phyloP scores from a whole-genome alignment of 2,329 filamentous ascomycete species.

The Periconia sp. region DNA sequence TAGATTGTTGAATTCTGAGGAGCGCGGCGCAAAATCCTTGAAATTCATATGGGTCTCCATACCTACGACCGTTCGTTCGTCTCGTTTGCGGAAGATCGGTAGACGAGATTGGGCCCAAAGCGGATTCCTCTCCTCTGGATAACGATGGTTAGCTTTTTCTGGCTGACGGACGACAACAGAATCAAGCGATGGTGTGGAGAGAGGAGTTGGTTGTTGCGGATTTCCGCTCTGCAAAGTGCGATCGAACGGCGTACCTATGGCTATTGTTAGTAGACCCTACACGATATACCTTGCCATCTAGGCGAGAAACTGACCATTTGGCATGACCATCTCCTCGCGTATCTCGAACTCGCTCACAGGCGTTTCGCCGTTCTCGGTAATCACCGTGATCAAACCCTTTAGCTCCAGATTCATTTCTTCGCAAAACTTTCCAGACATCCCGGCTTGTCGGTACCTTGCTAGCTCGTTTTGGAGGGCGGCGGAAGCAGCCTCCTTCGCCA shows the following conservation, averaged over 20 bases:
- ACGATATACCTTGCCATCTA: too few relatives aligned
- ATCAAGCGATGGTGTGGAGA: too few relatives aligned
- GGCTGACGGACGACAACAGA: background rate
- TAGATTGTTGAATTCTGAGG: too few relatives aligned
- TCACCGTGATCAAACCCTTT: background rate
- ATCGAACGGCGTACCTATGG: too few relatives aligned
- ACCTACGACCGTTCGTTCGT: background rate
- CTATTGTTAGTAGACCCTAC: too few relatives aligned
- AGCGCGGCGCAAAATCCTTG: too few relatives aligned
- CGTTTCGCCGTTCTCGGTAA: background rate
- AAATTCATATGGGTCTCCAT: too few relatives aligned
- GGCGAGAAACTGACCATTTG: too few relatives aligned
- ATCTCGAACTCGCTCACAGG: conserved; percentile 4
- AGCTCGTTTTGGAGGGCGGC: background rate
- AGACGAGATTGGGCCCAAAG: conserved; percentile 5
- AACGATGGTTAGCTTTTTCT: background rate
- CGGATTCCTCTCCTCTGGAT: background rate
- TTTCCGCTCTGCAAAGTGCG: too few relatives aligned
- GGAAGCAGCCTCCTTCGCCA: background rate
- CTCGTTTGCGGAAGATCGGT: conserved; percentile 4
- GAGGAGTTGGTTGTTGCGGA: too few relatives aligned
- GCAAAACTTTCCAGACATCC: background rate
- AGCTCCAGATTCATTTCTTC: background rate
- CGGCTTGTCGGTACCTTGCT: background rate
- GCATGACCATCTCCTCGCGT: background rate